A percentile compares a stretch with the other conserved stretches of the same genome.
These are phyloP conservation scores for Babesia bovis DNA, from an alignment of 169 alveolate genomes.

Conservation along the genomic window DNA sequence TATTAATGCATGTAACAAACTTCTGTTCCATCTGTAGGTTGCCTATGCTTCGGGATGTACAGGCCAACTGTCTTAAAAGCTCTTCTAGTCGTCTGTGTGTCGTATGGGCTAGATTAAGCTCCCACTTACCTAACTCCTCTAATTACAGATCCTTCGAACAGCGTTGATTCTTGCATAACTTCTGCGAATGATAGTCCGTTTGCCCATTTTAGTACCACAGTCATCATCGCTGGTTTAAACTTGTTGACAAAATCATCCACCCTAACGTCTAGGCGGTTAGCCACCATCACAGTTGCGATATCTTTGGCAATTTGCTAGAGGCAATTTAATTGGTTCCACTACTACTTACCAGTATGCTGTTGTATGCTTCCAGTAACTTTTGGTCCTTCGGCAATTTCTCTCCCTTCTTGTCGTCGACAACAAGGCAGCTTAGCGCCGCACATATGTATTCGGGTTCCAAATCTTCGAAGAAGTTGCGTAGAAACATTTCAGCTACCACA, in stretches of 20 bases:
- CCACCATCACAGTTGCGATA: constrained; percentile 84
- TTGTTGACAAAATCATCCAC: constrained; percentile 86
- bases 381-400: constrained; percentile 74
- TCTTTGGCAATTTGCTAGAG: constrained; percentile 76
- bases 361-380: constrained; percentile 71
- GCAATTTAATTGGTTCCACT: background rate
- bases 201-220: constrained; percentile 93
- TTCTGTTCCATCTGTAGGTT: constrained; percentile 91
- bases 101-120: background rate
- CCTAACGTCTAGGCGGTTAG: constrained; percentile 83
- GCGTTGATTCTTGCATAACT: constrained; percentile 88
- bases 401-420: constrained; percentile 87
- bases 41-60: constrained; percentile 95
- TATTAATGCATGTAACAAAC: constrained; percentile 88
- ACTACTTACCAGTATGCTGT: constrained; percentile 32
- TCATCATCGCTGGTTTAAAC: constrained; percentile 92
- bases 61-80: constrained; percentile 93
- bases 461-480: constrained; percentile 90
- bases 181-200: constrained; percentile 93
- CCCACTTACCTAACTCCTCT: constrained; percentile 79
- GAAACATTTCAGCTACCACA: constrained; percentile 92
- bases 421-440: constrained; percentile 92
- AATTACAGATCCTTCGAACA: constrained; percentile 97
- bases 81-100: constrained; percentile 95
- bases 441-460: constrained; percentile 90